phyloP scores from a whole-genome alignment of 495 filamentous ascomycete species.

The Hypoxylon intermedium region DNA sequence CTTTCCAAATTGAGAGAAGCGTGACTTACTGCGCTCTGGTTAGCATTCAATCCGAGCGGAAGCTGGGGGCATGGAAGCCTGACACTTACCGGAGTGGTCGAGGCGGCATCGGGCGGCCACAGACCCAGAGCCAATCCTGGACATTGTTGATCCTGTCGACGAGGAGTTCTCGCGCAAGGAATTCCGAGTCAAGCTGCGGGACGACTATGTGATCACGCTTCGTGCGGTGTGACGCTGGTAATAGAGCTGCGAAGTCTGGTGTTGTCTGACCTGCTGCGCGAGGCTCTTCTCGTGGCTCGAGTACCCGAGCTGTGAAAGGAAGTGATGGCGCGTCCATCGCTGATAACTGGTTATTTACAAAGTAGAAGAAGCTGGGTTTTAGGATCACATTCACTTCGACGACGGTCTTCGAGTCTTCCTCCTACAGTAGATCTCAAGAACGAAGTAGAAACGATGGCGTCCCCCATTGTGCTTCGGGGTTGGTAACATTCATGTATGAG shows the following conservation, averaged over 20 bases:
- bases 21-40: constrained; percentile 11
- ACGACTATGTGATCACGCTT: constrained; percentile 34
- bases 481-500: neutral
- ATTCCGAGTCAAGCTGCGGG: constrained; percentile 24
- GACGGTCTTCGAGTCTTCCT: neutral
- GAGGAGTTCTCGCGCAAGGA: constrained; percentile 40
- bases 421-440: neutral
- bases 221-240: constrained; percentile 42
- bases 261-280: neutral
- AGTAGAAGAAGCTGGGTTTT: neutral
- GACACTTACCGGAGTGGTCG: constrained; percentile 51
- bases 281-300: constrained; percentile 6
- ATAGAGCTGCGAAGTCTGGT: constrained; percentile 18
- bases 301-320: constrained; percentile 36
- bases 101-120: constrained; percentile 54
- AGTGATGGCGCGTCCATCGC: constrained; percentile 20
- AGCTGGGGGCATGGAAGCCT: too few relatives aligned
- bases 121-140: constrained; percentile 56
- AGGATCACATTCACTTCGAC: neutral
- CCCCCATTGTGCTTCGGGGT: neutral
- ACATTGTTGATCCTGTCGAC: constrained; percentile 46
- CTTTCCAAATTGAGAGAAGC: neutral
- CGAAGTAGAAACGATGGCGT: neutral
- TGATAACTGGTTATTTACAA: neutral
- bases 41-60: too few relatives aligned